These are phyloP conservation scores for Cucurbita pepo DNA, from an alignment of 306 rosid species.

Conservation along the genomic window DNA sequence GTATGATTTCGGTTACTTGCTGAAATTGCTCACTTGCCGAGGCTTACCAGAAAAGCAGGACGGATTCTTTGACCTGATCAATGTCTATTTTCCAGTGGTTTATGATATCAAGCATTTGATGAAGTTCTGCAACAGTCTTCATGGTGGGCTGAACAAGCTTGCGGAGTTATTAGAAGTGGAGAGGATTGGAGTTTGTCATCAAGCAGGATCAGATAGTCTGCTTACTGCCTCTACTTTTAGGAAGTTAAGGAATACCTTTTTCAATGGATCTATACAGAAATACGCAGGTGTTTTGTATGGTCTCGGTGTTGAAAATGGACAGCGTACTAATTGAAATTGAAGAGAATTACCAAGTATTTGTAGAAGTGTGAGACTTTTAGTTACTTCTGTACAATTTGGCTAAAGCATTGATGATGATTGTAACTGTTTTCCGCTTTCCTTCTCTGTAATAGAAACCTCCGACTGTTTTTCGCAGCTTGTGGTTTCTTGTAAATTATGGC, in stretches of 20 bases:
- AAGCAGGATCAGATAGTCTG: constrained; percentile 65
- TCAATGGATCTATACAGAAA: constrained; percentile 43
- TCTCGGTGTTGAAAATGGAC: constrained; percentile 46
- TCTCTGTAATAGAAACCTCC: constrained; percentile 42
- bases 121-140: constrained; percentile 65
- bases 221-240: constrained; percentile 39
- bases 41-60: constrained; percentile 31
- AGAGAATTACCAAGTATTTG: constrained; percentile 14
- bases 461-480: constrained; percentile 35
- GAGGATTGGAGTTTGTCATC: constrained; percentile 54
- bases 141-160: constrained; percentile 60
- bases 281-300: constrained; percentile 55
- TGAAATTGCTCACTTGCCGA: constrained; percentile 44
- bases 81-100: constrained; percentile 31
- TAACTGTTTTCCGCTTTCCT: constrained; percentile 21
- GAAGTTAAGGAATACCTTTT: constrained; percentile 44
- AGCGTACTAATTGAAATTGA: constrained; percentile 50
- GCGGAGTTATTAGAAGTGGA: constrained; percentile 56
- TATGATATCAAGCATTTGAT: constrained; percentile 63
- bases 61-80: constrained; percentile 45
- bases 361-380: constrained; percentile 33
- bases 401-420: constrained; percentile 17
- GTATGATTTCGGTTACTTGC: constrained; percentile 56
- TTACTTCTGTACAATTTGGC: constrained; percentile 37
- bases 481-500: constrained; percentile 47